These are phyloP conservation scores for Dacryopinax primogenitus DNA, from an alignment of 768 basidiomycete species.

Conservation along the genomic window DNA sequence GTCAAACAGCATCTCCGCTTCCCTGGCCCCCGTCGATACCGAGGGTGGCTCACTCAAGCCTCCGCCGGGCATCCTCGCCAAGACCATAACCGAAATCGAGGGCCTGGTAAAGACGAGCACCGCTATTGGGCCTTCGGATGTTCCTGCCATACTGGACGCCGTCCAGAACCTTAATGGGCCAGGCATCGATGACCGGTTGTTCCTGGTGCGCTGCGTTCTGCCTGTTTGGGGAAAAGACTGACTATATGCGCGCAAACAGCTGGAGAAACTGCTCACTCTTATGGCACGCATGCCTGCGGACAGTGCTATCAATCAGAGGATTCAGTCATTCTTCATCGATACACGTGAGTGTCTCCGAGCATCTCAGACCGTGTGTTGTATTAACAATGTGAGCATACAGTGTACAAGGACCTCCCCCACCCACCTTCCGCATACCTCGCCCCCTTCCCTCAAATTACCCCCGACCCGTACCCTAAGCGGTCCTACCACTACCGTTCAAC, in stretches of 20 bases:
- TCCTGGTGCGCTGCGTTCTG: conserved; percentile 36
- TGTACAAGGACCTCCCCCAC: conserved; percentile 66
- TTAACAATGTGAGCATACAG: not conserved
- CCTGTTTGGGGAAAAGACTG: not conserved
- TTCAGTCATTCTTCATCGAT: conserved; percentile 42
- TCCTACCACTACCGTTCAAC: conserved; percentile 45
- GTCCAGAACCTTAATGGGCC: conserved; percentile 34
- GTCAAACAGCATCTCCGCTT: not conserved
- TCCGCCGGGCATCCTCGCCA: not conserved
- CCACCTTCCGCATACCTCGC: conserved; percentile 61
- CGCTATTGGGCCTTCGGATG: not conserved
- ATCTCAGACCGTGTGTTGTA: too few relatives aligned
- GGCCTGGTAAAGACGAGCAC: not conserved
- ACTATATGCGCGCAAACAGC: conserved; percentile 16
- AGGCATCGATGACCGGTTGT: conserved; percentile 44
- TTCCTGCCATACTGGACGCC: conserved; percentile 29
- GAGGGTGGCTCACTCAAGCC: not conserved
- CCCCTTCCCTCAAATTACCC: not conserved
- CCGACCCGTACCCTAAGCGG: conserved; percentile 17
- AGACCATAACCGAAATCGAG: not conserved
- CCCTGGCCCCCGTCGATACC: not conserved
- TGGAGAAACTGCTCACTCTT: conserved; percentile 48
- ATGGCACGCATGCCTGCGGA: conserved; percentile 42
- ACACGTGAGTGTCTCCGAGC: conserved; percentile 37
- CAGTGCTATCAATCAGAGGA: conserved; percentile 23